phyloP scores from a whole-genome alignment of 2,329 filamentous ascomycete species.

The Capronia coronata region DNA sequence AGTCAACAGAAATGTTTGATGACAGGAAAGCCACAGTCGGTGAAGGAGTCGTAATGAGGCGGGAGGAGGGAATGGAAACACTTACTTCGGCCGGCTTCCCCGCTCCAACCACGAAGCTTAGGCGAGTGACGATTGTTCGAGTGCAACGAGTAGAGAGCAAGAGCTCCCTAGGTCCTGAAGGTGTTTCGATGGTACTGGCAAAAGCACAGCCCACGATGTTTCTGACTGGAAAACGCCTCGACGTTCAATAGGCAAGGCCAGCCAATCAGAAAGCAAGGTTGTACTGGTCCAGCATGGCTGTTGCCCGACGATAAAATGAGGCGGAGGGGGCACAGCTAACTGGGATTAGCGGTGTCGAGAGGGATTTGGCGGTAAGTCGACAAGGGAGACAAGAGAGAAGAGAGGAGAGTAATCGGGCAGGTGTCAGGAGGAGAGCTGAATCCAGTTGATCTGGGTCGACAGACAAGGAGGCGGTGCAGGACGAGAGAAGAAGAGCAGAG shows the following conservation, averaged over 20 bases:
- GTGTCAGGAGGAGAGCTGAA: not conserved
- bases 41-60: not conserved
- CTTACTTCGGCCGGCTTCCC: not conserved
- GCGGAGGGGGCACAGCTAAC: not conserved
- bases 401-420: not conserved
- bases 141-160: not conserved
- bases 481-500: not conserved
- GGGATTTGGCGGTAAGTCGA: too few species aligned
- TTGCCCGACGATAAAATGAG: conserved; percentile 3
- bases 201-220: not conserved
- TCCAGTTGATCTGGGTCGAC: not conserved
- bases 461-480: not conserved
- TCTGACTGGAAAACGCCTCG: not conserved
- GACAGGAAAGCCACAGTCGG: not conserved
- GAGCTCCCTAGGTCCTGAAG: not conserved
- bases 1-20: not conserved
- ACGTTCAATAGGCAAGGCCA: not conserved
- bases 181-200: not conserved
- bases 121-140: not conserved
- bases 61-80: too few species aligned
- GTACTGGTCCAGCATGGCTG: not conserved
- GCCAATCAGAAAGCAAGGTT: not conserved
- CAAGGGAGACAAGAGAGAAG: not conserved
- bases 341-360: not conserved
- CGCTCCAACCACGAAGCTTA: not conserved